phyloP scores from a whole-genome alignment of 306 rosid species.

The Pterocarpus santalinus region DNA sequence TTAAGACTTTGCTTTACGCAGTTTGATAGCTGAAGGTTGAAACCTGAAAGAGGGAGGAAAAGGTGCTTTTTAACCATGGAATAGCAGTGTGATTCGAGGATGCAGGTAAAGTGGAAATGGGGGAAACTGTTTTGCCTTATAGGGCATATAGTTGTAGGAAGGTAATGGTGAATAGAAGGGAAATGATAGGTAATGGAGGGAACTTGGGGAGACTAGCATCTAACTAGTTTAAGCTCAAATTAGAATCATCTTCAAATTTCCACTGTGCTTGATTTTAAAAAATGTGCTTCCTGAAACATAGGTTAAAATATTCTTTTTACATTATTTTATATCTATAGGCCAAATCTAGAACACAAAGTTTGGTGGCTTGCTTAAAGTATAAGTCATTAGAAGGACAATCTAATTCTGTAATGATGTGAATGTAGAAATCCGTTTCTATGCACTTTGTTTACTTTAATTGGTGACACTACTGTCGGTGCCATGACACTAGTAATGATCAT shows the following conservation, averaged over 20 bases:
- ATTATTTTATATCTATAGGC: not conserved
- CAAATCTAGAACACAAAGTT: not conserved
- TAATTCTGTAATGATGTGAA: not conserved
- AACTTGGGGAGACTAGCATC: not conserved
- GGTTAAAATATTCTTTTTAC: not conserved
- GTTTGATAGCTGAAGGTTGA: conserved; percentile 14
- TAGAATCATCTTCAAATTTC: not conserved
- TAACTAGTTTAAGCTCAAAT: too few species aligned
- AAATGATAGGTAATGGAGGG: too few species aligned
- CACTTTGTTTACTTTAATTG: not conserved
- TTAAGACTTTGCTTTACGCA: not conserved
- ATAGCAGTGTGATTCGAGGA: not conserved
- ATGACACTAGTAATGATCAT: not conserved
- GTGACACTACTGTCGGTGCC: not conserved
- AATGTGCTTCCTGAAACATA: not conserved
- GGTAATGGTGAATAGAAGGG: not conserved
- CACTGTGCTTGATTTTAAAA: not conserved
- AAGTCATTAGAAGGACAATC: not conserved
- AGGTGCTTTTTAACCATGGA: not conserved
- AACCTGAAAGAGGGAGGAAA: not conserved
- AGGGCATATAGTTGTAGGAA: not conserved
- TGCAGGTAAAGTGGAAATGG: not conserved
- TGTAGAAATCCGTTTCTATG: not conserved
- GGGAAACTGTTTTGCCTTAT: not conserved
- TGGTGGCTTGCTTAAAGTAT: conserved; percentile 3